Evolutionary conservation across 2,329 filamentous ascomycete species (phyloP), one percentile per base, ranked within the genome.

Genomic region (Verticillium nubilum): DNA sequence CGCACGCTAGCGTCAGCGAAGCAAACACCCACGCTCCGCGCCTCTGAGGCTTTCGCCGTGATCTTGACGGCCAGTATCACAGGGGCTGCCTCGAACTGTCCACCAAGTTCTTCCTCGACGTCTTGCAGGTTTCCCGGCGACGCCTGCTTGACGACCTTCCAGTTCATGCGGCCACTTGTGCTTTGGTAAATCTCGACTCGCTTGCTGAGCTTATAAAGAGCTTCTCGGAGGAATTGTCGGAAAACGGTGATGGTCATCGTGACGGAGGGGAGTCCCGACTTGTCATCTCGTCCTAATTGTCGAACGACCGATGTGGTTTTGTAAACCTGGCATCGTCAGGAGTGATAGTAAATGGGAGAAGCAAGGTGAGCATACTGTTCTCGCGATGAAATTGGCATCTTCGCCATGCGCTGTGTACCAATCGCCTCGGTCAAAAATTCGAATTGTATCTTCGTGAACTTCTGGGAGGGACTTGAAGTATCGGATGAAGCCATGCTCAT

Each of bases 1-100:
- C 95, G 85, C 27, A 98, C 94, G 65, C 92, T 97, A 1, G 96
- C 95, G 78, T 99, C 95, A 7, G 95, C 96, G 71, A 99, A 99
- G 75, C 95, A 98, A 5, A 99, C 94, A 9, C 95, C 95, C 0
- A 99, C 89, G 64, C 85, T 91, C 53, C 95, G 84, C 5, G 89
- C 91, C 72, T 98, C 94, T 0, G 84, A 85, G 1, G 92, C 91
- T 71, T 90, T 96, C n/a, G 92, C 86, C 0, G 90, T 90, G 26
- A 98, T 88, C 74, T 97, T 98, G 70, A 99, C 92, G 0, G 95
- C 91, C 42, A 99, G 81, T 54, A 99, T 97, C 73, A 98, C 96
- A 17, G 95, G 96, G 0, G 95, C 91, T 2, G 90, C 87, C 66
- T 97, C 93, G 58, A 96, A 86, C 66, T 93, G 87, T 37, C 89